These are phyloP conservation scores for Cotoneaster glaucophyllus DNA, from an alignment of 306 rosid species.

Conservation along the genomic window DNA sequence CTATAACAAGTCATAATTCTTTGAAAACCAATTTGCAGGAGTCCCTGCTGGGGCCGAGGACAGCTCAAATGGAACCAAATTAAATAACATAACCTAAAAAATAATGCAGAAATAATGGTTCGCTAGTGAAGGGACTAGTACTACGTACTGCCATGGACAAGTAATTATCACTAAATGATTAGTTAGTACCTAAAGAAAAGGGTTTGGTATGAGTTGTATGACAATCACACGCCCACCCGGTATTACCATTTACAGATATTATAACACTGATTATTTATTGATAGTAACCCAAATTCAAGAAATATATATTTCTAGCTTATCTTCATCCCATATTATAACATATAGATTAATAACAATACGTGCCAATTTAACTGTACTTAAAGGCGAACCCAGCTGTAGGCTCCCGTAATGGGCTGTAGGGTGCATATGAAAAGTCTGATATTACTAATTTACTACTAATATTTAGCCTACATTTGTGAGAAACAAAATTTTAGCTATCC, in stretches of 20 bases:
- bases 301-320: background rate
- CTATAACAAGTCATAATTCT: background rate
- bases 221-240: background rate
- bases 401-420: no score
- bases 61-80: conserved; percentile 8
- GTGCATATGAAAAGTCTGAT: background rate
- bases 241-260: background rate
- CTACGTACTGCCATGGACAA: background rate
- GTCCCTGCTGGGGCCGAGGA: background rate
- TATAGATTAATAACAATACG: no score
- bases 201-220: background rate
- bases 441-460: no score
- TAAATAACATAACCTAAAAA: background rate
- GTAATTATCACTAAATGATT: background rate
- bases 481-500: background rate
- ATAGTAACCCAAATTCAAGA: background rate
- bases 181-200: background rate
- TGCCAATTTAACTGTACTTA: no score
- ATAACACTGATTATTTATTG: background rate
- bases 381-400: no score
- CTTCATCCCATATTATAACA: background rate
- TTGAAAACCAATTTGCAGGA: background rate
- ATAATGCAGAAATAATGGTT: background rate
- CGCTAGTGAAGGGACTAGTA: background rate
- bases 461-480: background rate